phyloP scores from a whole-genome alignment of 768 basidiomycete species.

The Suillus placidus region DNA sequence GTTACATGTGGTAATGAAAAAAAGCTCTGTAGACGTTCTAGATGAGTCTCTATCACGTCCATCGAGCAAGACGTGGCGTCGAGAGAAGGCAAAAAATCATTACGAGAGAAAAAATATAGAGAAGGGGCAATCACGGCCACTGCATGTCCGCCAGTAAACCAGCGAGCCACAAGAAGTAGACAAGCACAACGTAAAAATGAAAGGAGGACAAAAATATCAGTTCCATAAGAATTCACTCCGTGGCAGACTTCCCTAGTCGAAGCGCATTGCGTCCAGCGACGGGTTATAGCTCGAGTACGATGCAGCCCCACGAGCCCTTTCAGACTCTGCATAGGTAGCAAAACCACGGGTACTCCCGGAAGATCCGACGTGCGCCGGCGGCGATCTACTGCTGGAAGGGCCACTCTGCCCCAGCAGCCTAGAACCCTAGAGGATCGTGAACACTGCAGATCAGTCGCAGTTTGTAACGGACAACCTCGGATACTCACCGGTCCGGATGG shows the following conservation, averaged over 20 bases:
- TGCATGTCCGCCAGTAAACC: constrained; percentile 7
- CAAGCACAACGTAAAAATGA: not conserved
- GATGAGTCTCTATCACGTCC: constrained; percentile 1
- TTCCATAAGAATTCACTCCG: constrained; percentile 5
- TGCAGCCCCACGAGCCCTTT: constrained; percentile 26
- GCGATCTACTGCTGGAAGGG: constrained; percentile 19
- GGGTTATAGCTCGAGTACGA: constrained; percentile 25
- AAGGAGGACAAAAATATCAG: not conserved
- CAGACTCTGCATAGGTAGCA: constrained; percentile 26
- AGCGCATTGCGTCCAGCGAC: constrained; percentile 29
- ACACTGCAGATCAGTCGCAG: not conserved
- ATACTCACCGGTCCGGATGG: constrained; percentile 31
- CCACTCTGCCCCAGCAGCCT: constrained; percentile 24
- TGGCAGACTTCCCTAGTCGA: constrained; percentile 16
- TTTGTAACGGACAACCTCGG: constrained; percentile 1
- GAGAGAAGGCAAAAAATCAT: not conserved
- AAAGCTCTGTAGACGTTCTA: constrained; percentile 3
- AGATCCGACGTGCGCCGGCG: constrained; percentile 21
- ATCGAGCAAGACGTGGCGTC: not conserved
- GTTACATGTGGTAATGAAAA: not conserved
- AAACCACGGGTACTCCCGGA: constrained; percentile 15
- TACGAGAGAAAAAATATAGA: not conserved
- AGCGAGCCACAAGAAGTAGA: not conserved
- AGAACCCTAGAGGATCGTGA: constrained; percentile 24
- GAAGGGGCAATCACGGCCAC: not conserved